Percentiles rank a stretch among this genome's conserved stretches.
These are phyloP conservation scores for Geranomyces variabilis DNA, from an alignment of 192 early-diverging fungal genomes.

Conservation along the genomic window DNA sequence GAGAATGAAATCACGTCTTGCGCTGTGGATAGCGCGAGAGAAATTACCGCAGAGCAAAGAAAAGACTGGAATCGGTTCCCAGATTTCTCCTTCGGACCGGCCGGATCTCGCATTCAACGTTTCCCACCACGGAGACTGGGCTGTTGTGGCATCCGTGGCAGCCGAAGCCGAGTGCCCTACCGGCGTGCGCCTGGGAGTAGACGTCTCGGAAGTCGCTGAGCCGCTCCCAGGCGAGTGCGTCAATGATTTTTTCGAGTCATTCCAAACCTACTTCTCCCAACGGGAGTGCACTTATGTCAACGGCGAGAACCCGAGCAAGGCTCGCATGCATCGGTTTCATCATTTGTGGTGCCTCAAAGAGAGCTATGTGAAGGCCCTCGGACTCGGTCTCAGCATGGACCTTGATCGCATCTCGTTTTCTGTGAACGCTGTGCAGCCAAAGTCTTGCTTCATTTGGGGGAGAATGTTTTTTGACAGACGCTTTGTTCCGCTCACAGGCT, in stretches of 20 bases:
- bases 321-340: slow-evolving; percentile 41
- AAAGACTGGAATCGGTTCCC: too few species aligned
- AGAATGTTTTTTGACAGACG: too few species aligned
- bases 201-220: slow-evolving; percentile 52
- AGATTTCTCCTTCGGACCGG: neutral
- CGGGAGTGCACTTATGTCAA: slow-evolving; percentile 26
- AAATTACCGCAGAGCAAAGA: neutral
- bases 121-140: slow-evolving; percentile 66
- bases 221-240: slow-evolving; percentile 21
- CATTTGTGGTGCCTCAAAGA: slow-evolving; percentile 63
- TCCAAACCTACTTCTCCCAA: slow-evolving; percentile 19
- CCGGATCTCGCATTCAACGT: slow-evolving; percentile 50
- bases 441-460: too few species aligned
- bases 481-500: neutral
- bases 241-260: slow-evolving; percentile 38
- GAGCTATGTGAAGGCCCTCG: slow-evolving; percentile 61
- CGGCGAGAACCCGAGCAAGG: neutral
- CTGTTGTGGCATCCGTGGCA: slow-evolving; percentile 47
- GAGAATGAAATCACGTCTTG: neutral
- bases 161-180: neutral
- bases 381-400: slow-evolving; percentile 53
- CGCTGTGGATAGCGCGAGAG: neutral
- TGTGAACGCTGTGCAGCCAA: neutral
- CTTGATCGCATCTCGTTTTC: slow-evolving; percentile 52
- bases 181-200: slow-evolving; percentile 46